Conservation (phyloP, 257 asterid species). For the Anisodus tanguticus region DNA sequence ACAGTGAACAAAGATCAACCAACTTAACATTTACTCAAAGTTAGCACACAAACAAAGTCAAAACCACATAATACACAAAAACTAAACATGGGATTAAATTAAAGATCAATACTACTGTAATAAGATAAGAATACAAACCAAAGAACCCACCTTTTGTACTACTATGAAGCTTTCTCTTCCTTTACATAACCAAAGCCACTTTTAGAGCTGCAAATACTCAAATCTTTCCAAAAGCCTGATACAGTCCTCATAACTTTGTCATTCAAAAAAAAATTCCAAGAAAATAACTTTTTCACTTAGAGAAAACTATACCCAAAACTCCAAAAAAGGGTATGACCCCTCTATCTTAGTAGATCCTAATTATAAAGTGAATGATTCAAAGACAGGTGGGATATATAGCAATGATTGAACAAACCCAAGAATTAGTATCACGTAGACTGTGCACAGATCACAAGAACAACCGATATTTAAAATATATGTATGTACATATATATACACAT, state of each 20-base stretch:
- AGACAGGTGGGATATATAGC: conserved; percentile 34
- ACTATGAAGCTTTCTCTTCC: conserved; percentile 38
- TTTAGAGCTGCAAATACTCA: conserved; percentile 41
- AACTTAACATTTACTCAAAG: conserved; percentile 42
- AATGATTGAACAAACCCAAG: conserved; percentile 50
- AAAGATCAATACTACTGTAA: background rate
- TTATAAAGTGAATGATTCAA: conserved; percentile 59
- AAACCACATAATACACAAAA: background rate
- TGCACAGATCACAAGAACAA: conserved; percentile 60
- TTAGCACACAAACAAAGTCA: conserved; percentile 31
- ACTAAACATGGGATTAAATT: background rate
- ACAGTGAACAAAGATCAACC: conserved; percentile 14
- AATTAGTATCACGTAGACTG: conserved; percentile 45
- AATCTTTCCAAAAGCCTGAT: conserved; percentile 50
- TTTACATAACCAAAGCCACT: conserved; percentile 41
- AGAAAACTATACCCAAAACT: conserved; percentile 31
- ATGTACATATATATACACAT: background rate
- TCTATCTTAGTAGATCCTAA: conserved; percentile 47
- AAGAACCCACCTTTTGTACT: conserved; percentile 45
- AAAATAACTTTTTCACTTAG: conserved; percentile 35
- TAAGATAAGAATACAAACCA: conserved; percentile 1
- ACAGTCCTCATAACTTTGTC: conserved; percentile 53
- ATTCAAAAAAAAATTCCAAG: conserved; percentile 34
- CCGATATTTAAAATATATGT: background rate
- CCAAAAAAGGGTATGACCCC: conserved; percentile 41